Conservation (phyloP, 495 filamentous ascomycete genomes). For the Letharia columbiana region DNA sequence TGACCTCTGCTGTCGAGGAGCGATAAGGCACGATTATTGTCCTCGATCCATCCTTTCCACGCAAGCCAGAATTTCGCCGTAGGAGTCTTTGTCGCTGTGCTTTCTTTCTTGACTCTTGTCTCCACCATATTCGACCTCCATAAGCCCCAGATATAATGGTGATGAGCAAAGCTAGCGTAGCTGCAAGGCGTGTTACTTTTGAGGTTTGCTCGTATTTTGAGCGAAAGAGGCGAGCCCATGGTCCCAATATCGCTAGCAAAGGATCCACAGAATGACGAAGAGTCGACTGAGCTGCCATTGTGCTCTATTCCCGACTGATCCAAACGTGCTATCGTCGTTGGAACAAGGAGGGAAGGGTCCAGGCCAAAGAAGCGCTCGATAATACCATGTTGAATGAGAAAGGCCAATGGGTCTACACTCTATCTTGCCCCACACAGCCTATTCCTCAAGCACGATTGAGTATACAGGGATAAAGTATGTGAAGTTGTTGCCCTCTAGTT, state of each 20-base stretch:
- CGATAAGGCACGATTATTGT: constrained; percentile 93
- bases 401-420: background rate
- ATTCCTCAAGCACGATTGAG: background rate
- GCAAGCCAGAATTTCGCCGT: constrained; percentile 83
- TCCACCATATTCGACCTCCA: constrained; percentile 67
- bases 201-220: constrained; percentile 54
- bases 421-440: background rate
- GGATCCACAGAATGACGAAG: constrained; percentile 63
- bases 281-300: constrained; percentile 83
- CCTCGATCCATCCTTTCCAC: constrained; percentile 86
- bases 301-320: background rate
- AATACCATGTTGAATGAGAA: background rate
- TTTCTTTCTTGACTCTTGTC: constrained; percentile 58
- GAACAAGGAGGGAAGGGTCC: background rate
- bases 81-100: constrained; percentile 71
- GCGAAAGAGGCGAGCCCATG: constrained; percentile 55
- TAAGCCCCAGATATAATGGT: constrained; percentile 70
- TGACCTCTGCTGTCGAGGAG: constrained; percentile 74
- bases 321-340: background rate
- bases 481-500: too few relatives aligned
- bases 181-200: constrained; percentile 58
- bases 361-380: background rate
- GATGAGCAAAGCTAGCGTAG: constrained; percentile 61
- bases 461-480: background rate
- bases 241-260: constrained; percentile 56